Evolutionary conservation across 768 basidiomycete genomes (phyloP).

Genomic region (Aureoboletus auriporus): DNA sequence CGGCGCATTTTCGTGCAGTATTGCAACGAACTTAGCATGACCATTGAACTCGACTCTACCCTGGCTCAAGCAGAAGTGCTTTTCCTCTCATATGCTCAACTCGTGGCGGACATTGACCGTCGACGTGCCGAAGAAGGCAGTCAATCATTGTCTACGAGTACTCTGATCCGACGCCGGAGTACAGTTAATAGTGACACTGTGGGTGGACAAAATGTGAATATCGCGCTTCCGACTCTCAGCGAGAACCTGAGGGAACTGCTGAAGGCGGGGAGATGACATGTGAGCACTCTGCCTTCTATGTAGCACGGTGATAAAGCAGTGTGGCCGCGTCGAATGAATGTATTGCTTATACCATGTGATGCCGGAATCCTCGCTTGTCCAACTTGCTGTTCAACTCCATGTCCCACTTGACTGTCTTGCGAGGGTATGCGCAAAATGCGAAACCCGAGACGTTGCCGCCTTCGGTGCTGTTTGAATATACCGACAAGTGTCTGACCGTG

Average conservation of each 20-base stretch:
- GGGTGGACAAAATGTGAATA: conserved; percentile 22
- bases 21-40: conserved; percentile 93
- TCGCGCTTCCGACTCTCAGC: conserved; percentile 49
- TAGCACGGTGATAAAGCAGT: neutral
- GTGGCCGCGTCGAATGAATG: neutral
- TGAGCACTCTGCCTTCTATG: neutral
- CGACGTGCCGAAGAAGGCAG: conserved; percentile 56
- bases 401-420: conserved; percentile 51
- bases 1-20: conserved; percentile 45
- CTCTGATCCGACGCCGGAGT: conserved; percentile 33
- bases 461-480: conserved; percentile 57
- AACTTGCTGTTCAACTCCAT: conserved; percentile 5
- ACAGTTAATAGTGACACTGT: conserved; percentile 1
- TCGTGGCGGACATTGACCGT: conserved; percentile 87
- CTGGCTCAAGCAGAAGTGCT: conserved; percentile 96
- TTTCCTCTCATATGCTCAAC: conserved; percentile 84
- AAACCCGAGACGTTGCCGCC: conserved; percentile 52
- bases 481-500: conserved; percentile 54
- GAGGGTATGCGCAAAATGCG: conserved; percentile 51
- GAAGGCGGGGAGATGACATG: conserved; percentile 37
- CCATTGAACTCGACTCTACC: conserved; percentile 94
- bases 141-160: conserved; percentile 16
- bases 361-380: conserved; percentile 1
- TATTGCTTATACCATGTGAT: conserved; percentile 12
- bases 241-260: conserved; percentile 61